Percentiles rank a stretch among this genome's conserved stretches.
Evolutionary conservation across 768 basidiomycete species (phyloP).

Genomic region (Gloeostereum incarnatum): DNA sequence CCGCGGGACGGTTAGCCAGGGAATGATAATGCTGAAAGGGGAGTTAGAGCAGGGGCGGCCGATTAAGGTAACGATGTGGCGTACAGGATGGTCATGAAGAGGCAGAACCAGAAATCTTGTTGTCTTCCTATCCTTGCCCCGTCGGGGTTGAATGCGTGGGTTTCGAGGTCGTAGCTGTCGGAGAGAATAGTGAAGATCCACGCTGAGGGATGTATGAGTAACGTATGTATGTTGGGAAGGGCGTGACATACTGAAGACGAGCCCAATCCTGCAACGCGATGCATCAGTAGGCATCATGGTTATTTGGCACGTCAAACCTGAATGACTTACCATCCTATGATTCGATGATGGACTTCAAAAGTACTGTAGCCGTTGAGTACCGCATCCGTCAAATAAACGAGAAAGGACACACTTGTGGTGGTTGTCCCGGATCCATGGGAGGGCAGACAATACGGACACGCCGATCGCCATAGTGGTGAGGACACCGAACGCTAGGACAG

Average conservation of each 20-base stretch:
- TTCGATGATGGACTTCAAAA: conserved; percentile 76
- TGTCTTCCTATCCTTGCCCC: conserved; percentile 48
- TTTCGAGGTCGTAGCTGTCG: conserved; percentile 50
- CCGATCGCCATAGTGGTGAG: conserved; percentile 50
- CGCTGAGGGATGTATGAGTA: conserved; percentile 25
- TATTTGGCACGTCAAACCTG: background rate
- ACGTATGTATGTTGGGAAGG: too few species aligned
- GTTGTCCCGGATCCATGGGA: conserved; percentile 74
- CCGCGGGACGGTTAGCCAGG: conserved; percentile 60
- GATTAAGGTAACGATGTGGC: too few species aligned
- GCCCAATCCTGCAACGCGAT: conserved; percentile 26
- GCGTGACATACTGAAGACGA: conserved; percentile 39
- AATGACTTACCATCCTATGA: conserved; percentile 60
- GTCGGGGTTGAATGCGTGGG: conserved; percentile 48
- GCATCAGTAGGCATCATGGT: too few species aligned
- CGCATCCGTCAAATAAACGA: too few species aligned
- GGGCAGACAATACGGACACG: conserved; percentile 53
- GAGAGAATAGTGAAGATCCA: conserved; percentile 66
- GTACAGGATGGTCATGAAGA: conserved; percentile 68
- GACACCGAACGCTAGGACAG: conserved; percentile 54
- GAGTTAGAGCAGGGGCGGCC: too few species aligned
- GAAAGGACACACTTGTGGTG: conserved; percentile 74
- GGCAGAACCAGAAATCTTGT: conserved; percentile 73
- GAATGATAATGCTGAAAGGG: conserved; percentile 58
- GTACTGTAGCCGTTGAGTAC: conserved; percentile 29